phyloP scores from a whole-genome alignment of 805 yeast species.

The Starmerella scarabaei region DNA sequence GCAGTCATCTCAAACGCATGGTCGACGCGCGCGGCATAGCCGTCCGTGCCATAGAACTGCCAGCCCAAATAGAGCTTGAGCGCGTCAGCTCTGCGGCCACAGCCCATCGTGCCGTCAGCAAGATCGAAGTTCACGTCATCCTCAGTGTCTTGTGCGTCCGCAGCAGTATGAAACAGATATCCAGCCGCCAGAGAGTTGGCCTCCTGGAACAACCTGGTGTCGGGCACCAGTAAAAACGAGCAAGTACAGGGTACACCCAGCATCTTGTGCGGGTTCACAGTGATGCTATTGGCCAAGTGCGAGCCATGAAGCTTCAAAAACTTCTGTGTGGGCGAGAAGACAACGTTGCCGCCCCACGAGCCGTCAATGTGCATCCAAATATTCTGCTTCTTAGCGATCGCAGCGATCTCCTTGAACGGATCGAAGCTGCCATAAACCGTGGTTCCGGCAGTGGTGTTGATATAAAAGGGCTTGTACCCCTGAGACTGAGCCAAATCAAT shows the following conservation, averaged over 20 bases:
- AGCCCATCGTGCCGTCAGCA: slow-evolving; percentile 86
- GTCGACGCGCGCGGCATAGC: slow-evolving; percentile 53
- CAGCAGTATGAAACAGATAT: slow-evolving; percentile 57
- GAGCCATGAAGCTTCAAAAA: slow-evolving; percentile 40
- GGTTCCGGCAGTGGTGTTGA: slow-evolving; percentile 80
- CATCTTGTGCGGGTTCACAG: slow-evolving; percentile 79
- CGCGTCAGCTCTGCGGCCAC: slow-evolving; percentile 77
- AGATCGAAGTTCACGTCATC: slow-evolving; percentile 45
- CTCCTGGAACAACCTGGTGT: slow-evolving; percentile 48
- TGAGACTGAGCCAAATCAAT: slow-evolving; percentile 34
- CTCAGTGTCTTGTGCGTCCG: slow-evolving; percentile 28
- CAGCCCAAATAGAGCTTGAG: slow-evolving; percentile 67
- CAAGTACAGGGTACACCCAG: slow-evolving; percentile 64
- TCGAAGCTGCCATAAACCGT: slow-evolving; percentile 81
- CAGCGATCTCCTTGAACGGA: slow-evolving; percentile 43
- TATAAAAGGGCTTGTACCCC: slow-evolving; percentile 62
- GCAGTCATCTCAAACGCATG: slow-evolving; percentile 56
- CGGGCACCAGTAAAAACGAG: slow-evolving; percentile 62
- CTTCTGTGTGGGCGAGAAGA: slow-evolving; percentile 43
- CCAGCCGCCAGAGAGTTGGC: slow-evolving; percentile 73
- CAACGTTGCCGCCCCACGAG: slow-evolving; percentile 81
- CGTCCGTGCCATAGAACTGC: slow-evolving; percentile 62
- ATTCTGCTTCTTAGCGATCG: slow-evolving; percentile 40
- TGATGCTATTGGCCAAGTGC: slow-evolving; percentile 58
- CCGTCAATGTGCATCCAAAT: slow-evolving; percentile 80